These are phyloP conservation scores for Fusarium circinatum DNA, from an alignment of 2,329 filamentous ascomycete species.

Conservation along the genomic window DNA sequence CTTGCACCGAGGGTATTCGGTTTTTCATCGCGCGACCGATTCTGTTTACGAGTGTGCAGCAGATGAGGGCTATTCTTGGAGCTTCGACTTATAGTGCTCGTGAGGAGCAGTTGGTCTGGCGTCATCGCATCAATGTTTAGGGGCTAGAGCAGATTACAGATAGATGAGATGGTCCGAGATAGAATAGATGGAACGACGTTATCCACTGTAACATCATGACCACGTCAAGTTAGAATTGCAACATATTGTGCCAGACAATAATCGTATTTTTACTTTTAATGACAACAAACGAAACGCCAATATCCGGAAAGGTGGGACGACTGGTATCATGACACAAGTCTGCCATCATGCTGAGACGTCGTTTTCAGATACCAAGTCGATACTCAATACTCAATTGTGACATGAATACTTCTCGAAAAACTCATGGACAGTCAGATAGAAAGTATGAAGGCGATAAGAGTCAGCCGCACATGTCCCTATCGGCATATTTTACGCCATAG, in stretches of 20 bases:
- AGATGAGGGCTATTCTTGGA: constrained; percentile 32
- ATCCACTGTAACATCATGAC: no score
- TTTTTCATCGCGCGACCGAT: constrained; percentile 33
- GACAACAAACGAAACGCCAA: not conserved
- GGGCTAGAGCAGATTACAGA: rapidly evolving
- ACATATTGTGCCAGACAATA: no score
- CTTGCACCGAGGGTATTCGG: constrained; percentile 27
- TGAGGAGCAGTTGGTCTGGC: constrained; percentile 32
- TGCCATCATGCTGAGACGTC: not conserved
- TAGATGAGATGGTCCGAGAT: rapidly evolving
- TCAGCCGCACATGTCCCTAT: not conserved
- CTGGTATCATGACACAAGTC: not conserved
- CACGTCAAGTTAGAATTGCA: no score
- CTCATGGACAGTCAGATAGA: no score
- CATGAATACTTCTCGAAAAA: no score
- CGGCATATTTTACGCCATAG: not conserved
- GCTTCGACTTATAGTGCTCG: constrained; percentile 35
- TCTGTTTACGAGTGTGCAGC: constrained; percentile 29
- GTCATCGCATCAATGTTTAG: constrained; percentile 29
- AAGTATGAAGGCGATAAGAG: not conserved
- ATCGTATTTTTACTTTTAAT: no score
- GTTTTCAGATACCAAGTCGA: no score
- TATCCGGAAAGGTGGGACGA: not conserved
- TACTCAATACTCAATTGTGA: no score
- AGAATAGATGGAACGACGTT: not conserved